Percentiles rank a stretch among this genome's conserved stretches.
Conservation (phyloP, 176 grass and related monocot species). For the Avena eriantha region DNA sequence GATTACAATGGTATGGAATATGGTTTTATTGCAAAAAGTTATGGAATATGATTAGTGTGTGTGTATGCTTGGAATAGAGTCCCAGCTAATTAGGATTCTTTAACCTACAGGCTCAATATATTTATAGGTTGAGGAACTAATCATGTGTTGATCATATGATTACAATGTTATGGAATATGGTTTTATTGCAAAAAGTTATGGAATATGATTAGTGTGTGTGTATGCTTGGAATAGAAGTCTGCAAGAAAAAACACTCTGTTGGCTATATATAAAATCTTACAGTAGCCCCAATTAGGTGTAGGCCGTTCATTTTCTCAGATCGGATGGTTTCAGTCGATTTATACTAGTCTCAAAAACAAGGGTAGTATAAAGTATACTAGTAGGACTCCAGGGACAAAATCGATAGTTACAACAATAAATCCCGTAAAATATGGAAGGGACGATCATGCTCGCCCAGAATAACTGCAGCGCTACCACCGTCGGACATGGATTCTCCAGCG, state of each 20-base stretch:
- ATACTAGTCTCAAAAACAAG: too few species aligned
- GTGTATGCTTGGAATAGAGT: neutral
- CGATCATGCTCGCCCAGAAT: too few species aligned
- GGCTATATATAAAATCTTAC: neutral
- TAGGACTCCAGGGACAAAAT: too few species aligned
- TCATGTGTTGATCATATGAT: neutral
- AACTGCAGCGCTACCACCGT: too few species aligned
- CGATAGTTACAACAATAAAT: too few species aligned
- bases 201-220: neutral
- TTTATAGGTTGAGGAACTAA: neutral
- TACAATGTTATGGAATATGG: neutral
- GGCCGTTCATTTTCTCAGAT: too few species aligned
- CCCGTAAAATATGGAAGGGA: too few species aligned
- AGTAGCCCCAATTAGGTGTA: too few species aligned
- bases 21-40: neutral
- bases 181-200: neutral
- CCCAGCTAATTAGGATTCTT: conserved; percentile 11
- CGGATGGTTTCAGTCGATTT: too few species aligned
- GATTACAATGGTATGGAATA: neutral
- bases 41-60: neutral
- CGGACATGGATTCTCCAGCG: too few species aligned
- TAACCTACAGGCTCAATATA: conserved; percentile 14
- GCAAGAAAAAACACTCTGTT: neutral
- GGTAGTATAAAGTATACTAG: too few species aligned
- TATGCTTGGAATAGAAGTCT: neutral